phyloP scores from a whole-genome alignment of 768 basidiomycete genomes.

The Podaxis rugospora region DNA sequence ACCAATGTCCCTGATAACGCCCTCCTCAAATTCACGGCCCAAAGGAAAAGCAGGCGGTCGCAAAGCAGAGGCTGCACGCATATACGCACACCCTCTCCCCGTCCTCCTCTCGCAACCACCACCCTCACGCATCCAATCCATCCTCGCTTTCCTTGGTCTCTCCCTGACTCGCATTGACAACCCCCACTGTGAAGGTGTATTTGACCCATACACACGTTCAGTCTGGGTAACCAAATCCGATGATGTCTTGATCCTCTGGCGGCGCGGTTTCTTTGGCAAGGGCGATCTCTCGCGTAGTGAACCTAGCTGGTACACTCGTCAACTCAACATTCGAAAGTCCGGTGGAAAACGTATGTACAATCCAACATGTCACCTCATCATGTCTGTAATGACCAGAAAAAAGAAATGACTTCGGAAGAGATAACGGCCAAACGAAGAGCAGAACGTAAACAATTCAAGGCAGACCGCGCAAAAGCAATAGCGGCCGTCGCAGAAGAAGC shows the following conservation, averaged over 20 bases:
- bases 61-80: slow-evolving; percentile 59
- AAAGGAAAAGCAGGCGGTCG: slow-evolving; percentile 50
- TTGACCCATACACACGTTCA: slow-evolving; percentile 77
- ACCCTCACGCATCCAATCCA: slow-evolving; percentile 36
- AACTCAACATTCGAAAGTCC: slow-evolving; percentile 60
- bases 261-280: slow-evolving; percentile 95
- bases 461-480: slow-evolving; percentile 85
- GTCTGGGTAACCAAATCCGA: slow-evolving; percentile 74
- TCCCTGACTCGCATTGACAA: slow-evolving; percentile 57
- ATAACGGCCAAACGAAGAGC: slow-evolving; percentile 82
- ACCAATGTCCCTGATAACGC: slow-evolving; percentile 46
- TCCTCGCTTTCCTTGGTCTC: slow-evolving; percentile 53
- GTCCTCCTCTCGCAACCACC: slow-evolving; percentile 38
- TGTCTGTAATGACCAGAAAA: background rate
- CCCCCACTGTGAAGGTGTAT: slow-evolving; percentile 72
- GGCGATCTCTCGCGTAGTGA: slow-evolving; percentile 93
- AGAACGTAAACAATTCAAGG: slow-evolving; percentile 90
- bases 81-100: slow-evolving; percentile 73
- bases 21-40: slow-evolving; percentile 25
- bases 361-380: background rate
- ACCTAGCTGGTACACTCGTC: slow-evolving; percentile 85
- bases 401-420: slow-evolving; percentile 86
- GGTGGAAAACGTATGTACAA: slow-evolving; percentile 53
- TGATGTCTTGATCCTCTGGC: slow-evolving; percentile 75
- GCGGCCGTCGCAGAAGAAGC: slow-evolving; percentile 78